Conservation (phyloP, 2,329 filamentous ascomycete genomes). For the Arthrinium phaeospermum region DNA sequence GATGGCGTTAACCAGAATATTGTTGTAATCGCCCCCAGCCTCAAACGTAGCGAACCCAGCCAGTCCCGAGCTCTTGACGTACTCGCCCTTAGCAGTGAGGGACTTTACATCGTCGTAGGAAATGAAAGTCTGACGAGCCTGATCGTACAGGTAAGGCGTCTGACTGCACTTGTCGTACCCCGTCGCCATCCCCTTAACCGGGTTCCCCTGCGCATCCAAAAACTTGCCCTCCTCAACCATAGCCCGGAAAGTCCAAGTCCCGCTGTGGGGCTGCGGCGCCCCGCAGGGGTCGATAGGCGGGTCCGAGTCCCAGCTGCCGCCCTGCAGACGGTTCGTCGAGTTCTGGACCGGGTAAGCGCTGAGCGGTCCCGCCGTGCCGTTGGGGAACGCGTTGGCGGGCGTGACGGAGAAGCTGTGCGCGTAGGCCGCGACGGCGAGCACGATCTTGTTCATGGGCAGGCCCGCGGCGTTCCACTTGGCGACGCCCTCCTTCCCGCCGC, state of each 20-base stretch:
- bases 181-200: conserved; percentile 19
- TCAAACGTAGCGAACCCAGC: conserved; percentile 27
- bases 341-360: conserved; percentile 27
- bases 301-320: conserved; percentile 30
- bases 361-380: conserved; percentile 18
- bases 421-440: conserved; percentile 27
- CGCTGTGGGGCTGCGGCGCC: conserved; percentile 23
- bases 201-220: conserved; percentile 25
- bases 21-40: conserved; percentile 29
- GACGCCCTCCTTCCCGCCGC: conserved; percentile 25
- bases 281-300: conserved; percentile 27
- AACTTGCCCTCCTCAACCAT: conserved; percentile 27
- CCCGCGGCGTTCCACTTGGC: conserved; percentile 27
- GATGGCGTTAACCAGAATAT: conserved; percentile 25
- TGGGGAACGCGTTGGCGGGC: conserved; percentile 22
- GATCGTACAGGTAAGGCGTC: conserved; percentile 27
- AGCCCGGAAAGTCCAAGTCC: conserved; percentile 27
- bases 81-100: conserved; percentile 26
- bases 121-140: conserved; percentile 22
- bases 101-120: conserved; percentile 29
- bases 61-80: conserved; percentile 22
- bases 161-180: conserved; percentile 27
- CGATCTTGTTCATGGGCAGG: conserved; percentile 26
- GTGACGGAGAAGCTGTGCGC: conserved; percentile 29
- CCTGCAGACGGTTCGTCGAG: conserved; percentile 26